These are phyloP conservation scores for Sechiopsis laciniata DNA, from an alignment of 306 rosid species.

Conservation along the genomic window DNA sequence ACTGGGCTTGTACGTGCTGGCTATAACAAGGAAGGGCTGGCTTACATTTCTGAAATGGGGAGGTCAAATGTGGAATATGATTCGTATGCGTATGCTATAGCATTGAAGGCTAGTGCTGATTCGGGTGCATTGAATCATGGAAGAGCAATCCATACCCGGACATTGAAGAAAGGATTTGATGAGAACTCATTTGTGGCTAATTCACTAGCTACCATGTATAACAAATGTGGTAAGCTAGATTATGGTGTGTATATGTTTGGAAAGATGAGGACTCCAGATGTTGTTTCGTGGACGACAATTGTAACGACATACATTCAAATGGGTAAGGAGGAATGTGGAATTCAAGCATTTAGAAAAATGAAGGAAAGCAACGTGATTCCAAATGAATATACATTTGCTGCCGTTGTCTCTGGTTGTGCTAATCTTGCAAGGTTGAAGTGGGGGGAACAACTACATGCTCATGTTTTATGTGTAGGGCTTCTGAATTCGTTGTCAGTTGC, in stretches of 20 bases:
- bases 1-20: constrained; percentile 70
- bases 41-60: constrained; percentile 72
- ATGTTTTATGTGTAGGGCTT: constrained; percentile 47
- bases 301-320: constrained; percentile 42
- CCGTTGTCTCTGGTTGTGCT: constrained; percentile 59
- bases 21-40: constrained; percentile 37
- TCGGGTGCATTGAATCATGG: constrained; percentile 47
- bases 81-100: constrained; percentile 12
- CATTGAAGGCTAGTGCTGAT: constrained; percentile 42
- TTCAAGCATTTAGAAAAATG: constrained; percentile 59
- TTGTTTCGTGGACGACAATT: constrained; percentile 79
- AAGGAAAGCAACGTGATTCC: constrained; percentile 47
- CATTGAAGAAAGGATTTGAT: constrained; percentile 57
- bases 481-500: constrained; percentile 51
- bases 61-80: constrained; percentile 22
- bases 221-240: constrained; percentile 63
- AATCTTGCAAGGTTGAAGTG: constrained; percentile 47
- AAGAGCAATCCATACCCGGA: constrained; percentile 53
- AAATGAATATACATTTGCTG: constrained; percentile 67
- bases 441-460: constrained; percentile 62
- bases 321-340: constrained; percentile 50
- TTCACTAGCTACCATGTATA: constrained; percentile 64
- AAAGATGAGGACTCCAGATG: constrained; percentile 48
- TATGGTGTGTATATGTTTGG: constrained; percentile 51
- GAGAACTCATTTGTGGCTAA: constrained; percentile 59